Conservation (phyloP, 345 rosid genomes). For the Ricinus communis region DNA sequence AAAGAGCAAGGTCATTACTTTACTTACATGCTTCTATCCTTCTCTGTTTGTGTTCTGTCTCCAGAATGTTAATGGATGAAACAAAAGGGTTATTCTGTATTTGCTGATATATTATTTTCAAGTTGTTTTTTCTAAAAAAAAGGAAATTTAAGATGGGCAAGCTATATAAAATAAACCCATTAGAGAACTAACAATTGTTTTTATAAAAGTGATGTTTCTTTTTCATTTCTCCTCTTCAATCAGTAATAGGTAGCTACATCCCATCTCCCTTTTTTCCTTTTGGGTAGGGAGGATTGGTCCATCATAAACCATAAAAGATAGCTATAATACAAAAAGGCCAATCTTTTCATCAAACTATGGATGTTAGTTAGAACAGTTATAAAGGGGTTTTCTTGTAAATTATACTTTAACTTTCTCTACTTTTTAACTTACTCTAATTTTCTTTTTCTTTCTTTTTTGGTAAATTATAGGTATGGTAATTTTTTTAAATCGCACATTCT, state of each 20-base stretch:
- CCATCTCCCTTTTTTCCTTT: conserved; percentile 8
- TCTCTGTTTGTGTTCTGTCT: conserved; percentile 8
- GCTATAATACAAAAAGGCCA: conserved; percentile 14
- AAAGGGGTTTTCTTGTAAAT: conserved; percentile 31
- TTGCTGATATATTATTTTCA: conserved; percentile 11
- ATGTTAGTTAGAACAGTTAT: conserved; percentile 12
- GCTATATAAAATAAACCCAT: not conserved
- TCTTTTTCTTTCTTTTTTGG: not conserved
- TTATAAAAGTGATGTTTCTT: conserved; percentile 8
- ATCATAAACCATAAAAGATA: conserved; percentile 17
- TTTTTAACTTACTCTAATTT: not conserved
- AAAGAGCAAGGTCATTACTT: conserved; percentile 51
- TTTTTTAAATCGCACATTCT: conserved; percentile 79
- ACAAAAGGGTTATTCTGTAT: not conserved
- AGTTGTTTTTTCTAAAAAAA: no score
- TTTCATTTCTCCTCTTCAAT: not conserved
- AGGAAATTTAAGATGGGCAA: not conserved
- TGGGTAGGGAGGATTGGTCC: conserved; percentile 20
- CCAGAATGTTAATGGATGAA: not conserved
- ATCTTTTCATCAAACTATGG: conserved; percentile 4
- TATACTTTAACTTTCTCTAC: not conserved
- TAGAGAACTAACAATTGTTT: conserved; percentile 8
- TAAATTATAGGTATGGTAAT: conserved; percentile 58
- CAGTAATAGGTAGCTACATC: not conserved
- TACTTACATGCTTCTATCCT: not conserved